Percentiles rank a stretch among this genome's conserved stretches.
Conservation (phyloP, 768 basidiomycete species). For the Cubamyces lactineus region DNA sequence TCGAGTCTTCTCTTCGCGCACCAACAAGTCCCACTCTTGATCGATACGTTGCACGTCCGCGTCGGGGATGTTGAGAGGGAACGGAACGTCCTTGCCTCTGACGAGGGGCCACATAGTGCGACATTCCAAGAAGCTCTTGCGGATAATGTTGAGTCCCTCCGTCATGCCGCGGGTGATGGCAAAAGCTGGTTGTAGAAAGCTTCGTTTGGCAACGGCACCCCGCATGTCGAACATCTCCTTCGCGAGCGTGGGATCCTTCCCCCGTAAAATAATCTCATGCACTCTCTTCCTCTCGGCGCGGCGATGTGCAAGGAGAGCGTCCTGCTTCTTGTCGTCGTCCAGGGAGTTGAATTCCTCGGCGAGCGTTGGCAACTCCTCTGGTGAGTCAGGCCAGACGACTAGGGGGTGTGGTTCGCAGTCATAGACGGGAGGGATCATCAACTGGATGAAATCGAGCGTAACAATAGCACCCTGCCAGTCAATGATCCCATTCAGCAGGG, state of each 20-base stretch:
- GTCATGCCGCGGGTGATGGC: constrained; percentile 1
- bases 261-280: constrained; percentile 4
- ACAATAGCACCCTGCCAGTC: constrained; percentile 25
- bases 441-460: not conserved
- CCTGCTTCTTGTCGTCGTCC: not conserved
- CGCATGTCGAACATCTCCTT: constrained; percentile 7
- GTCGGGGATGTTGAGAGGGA: constrained; percentile 15
- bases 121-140: constrained; percentile 10
- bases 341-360: not conserved
- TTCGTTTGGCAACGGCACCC: not conserved
- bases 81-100: constrained; percentile 1
- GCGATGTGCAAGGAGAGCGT: constrained; percentile 4
- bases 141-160: constrained; percentile 1
- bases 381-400: not conserved
- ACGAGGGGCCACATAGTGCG: constrained; percentile 2
- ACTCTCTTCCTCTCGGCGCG: constrained; percentile 7
- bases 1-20: not conserved
- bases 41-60: constrained; percentile 3
- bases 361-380: constrained; percentile 5
- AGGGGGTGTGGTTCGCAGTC: constrained; percentile 3
- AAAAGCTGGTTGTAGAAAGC: not conserved
- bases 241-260: constrained; percentile 9
- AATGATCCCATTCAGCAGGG: constrained; percentile 22
- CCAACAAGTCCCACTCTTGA: constrained; percentile 6
- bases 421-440: constrained; percentile 8